A percentile compares a stretch with the other conserved stretches of the same genome.
These are phyloP conservation scores for Trifolium fragiferum DNA, from an alignment of 306 rosid genomes.

Conservation along the genomic window DNA sequence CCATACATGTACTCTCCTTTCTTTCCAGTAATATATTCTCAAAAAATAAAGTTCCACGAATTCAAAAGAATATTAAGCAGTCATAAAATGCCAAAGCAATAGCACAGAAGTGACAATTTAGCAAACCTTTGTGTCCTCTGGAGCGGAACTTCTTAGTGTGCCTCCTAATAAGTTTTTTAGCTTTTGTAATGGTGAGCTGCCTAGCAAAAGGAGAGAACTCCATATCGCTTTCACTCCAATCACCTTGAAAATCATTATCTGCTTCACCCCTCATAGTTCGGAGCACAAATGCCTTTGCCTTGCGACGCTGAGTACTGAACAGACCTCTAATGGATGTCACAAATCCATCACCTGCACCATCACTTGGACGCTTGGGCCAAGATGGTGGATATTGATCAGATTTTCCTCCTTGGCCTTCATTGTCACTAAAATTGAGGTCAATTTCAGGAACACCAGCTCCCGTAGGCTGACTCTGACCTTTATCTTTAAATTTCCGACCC, in stretches of 20 bases:
- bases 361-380: conserved; percentile 86
- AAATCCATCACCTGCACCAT: conserved; percentile 99
- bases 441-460: conserved; percentile 76
- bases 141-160: conserved; percentile 93
- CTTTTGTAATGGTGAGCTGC: conserved; percentile 92
- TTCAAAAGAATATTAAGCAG: conserved; percentile 18
- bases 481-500: conserved; percentile 97
- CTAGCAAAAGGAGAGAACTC: conserved; percentile 92
- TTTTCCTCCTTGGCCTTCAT: conserved; percentile 78
- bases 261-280: conserved; percentile 98
- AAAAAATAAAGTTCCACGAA: conserved; percentile 9
- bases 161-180: conserved; percentile 88
- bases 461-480: conserved; percentile 68
- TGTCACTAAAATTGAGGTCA: conserved; percentile 87
- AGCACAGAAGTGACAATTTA: conserved; percentile 16
- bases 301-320: conserved; percentile 88
- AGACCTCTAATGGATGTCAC: conserved; percentile 94
- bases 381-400: conserved; percentile 76
- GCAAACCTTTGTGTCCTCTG: conserved; percentile 84
- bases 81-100: conserved; percentile 19
- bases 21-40: conserved; percentile 4
- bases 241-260: conserved; percentile 89
- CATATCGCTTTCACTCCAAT: conserved; percentile 92
- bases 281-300: conserved; percentile 92
- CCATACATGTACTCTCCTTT: conserved; percentile 13